Conservation (phyloP, 306 rosid genomes). For the Rubus idaeus region DNA sequence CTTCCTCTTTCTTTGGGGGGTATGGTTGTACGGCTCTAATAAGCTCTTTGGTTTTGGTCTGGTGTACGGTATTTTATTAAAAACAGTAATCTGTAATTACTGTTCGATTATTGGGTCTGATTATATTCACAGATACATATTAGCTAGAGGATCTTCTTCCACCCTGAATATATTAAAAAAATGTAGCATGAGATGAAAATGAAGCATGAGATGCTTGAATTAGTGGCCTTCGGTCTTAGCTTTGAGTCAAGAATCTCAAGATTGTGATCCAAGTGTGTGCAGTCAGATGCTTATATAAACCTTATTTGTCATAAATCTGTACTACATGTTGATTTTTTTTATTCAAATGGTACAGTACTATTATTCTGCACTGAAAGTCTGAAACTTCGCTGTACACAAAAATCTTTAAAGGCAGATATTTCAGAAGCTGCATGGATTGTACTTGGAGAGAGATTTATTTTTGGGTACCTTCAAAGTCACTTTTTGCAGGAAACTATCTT, state of each 20-base stretch:
- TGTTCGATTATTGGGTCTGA: background rate
- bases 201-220: conserved; percentile 47
- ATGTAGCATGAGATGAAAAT: conserved; percentile 1
- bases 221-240: conserved; percentile 37
- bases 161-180: conserved; percentile 2
- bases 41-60: background rate
- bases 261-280: conserved; percentile 15
- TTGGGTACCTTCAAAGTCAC: background rate
- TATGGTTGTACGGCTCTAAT: background rate
- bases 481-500: conserved; percentile 12
- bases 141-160: conserved; percentile 4
- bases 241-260: conserved; percentile 29
- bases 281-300: conserved; percentile 1
- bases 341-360: conserved; percentile 3
- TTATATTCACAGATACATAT: background rate
- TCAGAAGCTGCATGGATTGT: background rate
- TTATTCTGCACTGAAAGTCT: background rate
- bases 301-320: background rate
- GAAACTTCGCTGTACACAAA: background rate
- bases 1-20: background rate
- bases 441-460: background rate
- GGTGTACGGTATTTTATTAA: too few relatives aligned
- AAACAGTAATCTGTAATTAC: background rate
- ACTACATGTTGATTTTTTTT: background rate
- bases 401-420: background rate